Base-by-base conservation (phyloP, 345 rosid species). In the Sonneratia caseolaris region DNA sequence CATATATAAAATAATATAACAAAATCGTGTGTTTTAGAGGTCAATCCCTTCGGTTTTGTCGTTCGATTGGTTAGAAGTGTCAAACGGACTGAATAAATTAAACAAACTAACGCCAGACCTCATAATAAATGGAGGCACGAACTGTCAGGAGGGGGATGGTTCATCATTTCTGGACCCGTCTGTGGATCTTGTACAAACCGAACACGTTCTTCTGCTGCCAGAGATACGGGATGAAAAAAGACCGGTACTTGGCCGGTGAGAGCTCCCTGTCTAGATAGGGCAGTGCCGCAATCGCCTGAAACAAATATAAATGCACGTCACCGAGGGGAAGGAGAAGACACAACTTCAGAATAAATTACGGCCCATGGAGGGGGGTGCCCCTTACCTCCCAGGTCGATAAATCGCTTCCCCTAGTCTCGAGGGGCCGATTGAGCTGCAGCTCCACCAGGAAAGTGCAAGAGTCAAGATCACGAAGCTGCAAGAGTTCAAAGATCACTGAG, bases 251-350 rank as follows among this genome's bases (percentile, higher is more conserved):
- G 35, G 99, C 84, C 40, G 94, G 98, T 2, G 98, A 95, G 62
- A 89, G 87, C 86, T 88, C 92, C 82, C 98, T 82, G 86, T 95
- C 98, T 75, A 95, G 83, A 73, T 88, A 92, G 10, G 92, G 98
- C 75, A 85, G 71, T 42, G 91, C 99, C 22, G 96, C 94, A 40
- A 89, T 83, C 0, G 91, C 73, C 99, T 95, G 91, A 70, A 71
- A 69, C 6, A 12, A 3, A 55, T 18, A 48, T 37, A 42, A 42
- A 42, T 42, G 45, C 10, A 9, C 10, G 10, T 42, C 45, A 42
- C 45, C 10, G 45, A 4, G 45, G 45, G 45, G 45, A 42, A 42
- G 45, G 45, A 42, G 45, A 42, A 42, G 45, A 42, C 5, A 42
- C 7, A 9, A 42, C 45, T 42, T 42, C 32, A 9, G 45, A 42